Evolutionary conservation across 1,284 basidiomycete genomes (phyloP), one percentile per base, ranked within the genome.

Genomic region (Phaffia rhodozyma): DNA sequence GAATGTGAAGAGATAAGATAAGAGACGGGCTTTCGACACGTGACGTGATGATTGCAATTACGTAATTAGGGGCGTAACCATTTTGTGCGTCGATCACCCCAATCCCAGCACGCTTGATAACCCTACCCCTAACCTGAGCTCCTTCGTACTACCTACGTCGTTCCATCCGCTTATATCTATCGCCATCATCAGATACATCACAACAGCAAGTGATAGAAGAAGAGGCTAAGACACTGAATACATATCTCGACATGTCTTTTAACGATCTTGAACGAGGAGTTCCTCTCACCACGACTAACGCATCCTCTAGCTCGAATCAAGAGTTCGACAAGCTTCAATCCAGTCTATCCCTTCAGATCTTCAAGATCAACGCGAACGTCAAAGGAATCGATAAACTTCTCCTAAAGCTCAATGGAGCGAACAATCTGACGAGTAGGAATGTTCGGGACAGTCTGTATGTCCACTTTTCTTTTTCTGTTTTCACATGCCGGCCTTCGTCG

Each of bases 341-440:
- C 30, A 87, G 87, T 23, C 80, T 98, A 59, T 90, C 91, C 1
- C 81, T 97, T 21, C 94, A 97, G 75, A 88, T 97, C 66, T 97
- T 98, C 85, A 97, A 97, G 82, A 91, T 98, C 79, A 94, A 96
- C 72, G 84, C 89, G 66, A 99, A 98, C 76, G 91, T 97, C 6
- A 88, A 93, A 71, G 93, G 89, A 18, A 94, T 99, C 60, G 78
- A 91, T 72, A 90, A 91, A 73, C 81, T 94, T 27, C 87, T 98
- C 16, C 89, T 96, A 71, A 87, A 94, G 74, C 81, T 97, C 3
- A 91, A 43, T 16, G 38, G 38, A 43, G 38, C 38, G 16, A 43
- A 43, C 38, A 43, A 43, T 43, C 91, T 5, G 89, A 86, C 0
- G 78, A 78, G 27, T 83, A 84, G 70, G 92, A 96, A 73, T 88